Evolutionary conservation across 108 stramenopile species (phyloP), one percentile per base, ranked within the genome.

Genomic region (Nannochloropsis gaditana): DNA sequence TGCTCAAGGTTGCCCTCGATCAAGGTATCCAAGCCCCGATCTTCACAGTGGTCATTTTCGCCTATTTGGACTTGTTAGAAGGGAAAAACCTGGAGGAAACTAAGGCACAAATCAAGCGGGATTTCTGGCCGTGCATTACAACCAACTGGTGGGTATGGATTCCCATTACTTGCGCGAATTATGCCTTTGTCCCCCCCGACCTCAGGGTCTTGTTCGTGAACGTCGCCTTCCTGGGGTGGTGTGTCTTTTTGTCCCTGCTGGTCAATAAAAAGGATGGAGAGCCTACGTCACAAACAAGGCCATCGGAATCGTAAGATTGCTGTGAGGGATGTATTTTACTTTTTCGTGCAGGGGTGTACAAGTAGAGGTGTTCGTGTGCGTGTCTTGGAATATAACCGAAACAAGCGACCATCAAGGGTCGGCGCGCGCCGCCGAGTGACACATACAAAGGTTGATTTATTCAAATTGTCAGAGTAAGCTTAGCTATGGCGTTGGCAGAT

Each of bases 131-230:
- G 19, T 73, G 59, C 8, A 73, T 73, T n/a, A 73, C 59, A 15
- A 73, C 59, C 19, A 73, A 73, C n/a, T 73, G 59, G 59, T 73
- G 59, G 59, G 59, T 73, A n/a, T 73, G 59, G 59, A 73, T 73
- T 8, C 59, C 59, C 8, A 73, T 73, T 73, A 73, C 59, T 15
- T n/a, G 19, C 4, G 19, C n/a, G 15, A 73, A 73, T n/a, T 73
- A 73, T n/a, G 59, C n/a, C 8, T 73, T 73, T n/a, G n/a, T 73
- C 2, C 59, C 59, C 59, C 59, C 59, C n/a, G 59, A 73, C 8
- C 59, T 73, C 6, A 15, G 59, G 19, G 59, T 73, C n/a, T n/a
- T 73, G 3, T 73, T 73, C 8, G 59, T 73, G n/a, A 73, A 73
- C 59, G 59, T 73, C 19, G 59, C 59, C n/a, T 73, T 73, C 59